Base-by-base conservation (phyloP, 2,329 filamentous ascomycete genomes). In the Diaporthe longicolla region DNA sequence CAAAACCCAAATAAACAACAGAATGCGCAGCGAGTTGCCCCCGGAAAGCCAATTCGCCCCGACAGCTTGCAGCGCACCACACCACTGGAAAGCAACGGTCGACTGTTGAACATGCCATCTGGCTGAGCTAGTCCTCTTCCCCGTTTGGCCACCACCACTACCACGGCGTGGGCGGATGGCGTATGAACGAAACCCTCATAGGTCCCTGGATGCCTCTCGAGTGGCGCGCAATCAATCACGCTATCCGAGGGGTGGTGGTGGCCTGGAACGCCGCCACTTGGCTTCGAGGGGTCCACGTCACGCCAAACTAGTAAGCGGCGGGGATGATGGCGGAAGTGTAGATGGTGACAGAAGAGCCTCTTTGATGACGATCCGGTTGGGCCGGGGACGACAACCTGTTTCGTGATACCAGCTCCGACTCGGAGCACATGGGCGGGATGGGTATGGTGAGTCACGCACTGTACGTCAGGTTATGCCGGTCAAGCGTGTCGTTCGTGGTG, bases 141-240 rank as follows among this genome's bases (percentile, higher is more conserved):
- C 32, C 63, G n/a, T 7, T 66, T 32, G 32, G 13, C 37, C 37
- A 40, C 37, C 10, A 13, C 37, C 10, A 3, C 37, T 5, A 9
- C 35, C 4, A 9, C 4, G 35, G 35, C 35, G 35, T 15, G 19
- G 21, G 26, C 45, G 19, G 10, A 13, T 50, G 43, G 43, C 43
- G 43, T 4, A 24, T 4, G 2, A 35, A 19, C 21, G 29, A 32
- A 29, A 52, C n/a, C 52, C 45, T 32, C 63, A 66, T 66, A 66
- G 63, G 45, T n/a, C 29, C 63, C 21, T 11, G 10, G 13, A 13
- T 40, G 1, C 9, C 21, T 19, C n/a, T 26, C 4, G n/a, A 54
- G 63, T 66, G 63, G 63, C 63, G 40, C 61, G 61, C 61, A 11
- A 66, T 52, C 61, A 11, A 66, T 52, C 37, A 45, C 43, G 43